These are phyloP conservation scores for Henckelia pumila DNA, from an alignment of 257 asterid genomes.

Conservation along the genomic window DNA sequence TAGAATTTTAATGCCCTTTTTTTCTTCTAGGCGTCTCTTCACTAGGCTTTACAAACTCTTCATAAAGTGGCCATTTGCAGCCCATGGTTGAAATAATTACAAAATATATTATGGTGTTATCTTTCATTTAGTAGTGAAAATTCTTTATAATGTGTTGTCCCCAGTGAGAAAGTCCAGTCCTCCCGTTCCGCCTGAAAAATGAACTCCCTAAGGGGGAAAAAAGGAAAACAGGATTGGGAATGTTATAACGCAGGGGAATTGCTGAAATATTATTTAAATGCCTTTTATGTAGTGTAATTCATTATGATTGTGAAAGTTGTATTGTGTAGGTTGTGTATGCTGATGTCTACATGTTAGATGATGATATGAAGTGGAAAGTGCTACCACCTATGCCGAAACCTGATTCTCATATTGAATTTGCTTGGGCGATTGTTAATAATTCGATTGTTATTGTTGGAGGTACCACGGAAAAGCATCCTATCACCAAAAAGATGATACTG, in stretches of 20 bases:
- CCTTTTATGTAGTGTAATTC: neutral
- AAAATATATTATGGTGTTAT: too few species aligned
- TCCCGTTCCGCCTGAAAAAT: too few species aligned
- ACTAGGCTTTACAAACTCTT: neutral
- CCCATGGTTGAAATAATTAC: neutral
- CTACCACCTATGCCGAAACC: slow-evolving; percentile 94
- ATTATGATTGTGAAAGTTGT: slow-evolving; percentile 24
- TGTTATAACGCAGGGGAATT: neutral
- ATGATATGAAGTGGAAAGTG: slow-evolving; percentile 78
- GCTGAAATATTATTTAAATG: neutral
- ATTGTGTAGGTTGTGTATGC: slow-evolving; percentile 69
- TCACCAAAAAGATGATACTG: slow-evolving; percentile 76
- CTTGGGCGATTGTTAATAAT: slow-evolving; percentile 73
- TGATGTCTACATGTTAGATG: slow-evolving; percentile 89
- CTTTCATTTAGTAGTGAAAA: too few species aligned
- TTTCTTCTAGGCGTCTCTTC: neutral
- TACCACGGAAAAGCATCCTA: slow-evolving; percentile 93
- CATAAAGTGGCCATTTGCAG: too few species aligned
- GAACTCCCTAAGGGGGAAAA: too few species aligned
- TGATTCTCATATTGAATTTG: slow-evolving; percentile 93
- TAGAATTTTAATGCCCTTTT: neutral
- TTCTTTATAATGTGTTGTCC: too few species aligned
- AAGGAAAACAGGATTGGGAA: neutral
- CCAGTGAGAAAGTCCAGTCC: too few species aligned
- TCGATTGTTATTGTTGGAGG: slow-evolving; percentile 83